Conservation (phyloP, 169 alveolate species). For the Eimeria tenella region DNA sequence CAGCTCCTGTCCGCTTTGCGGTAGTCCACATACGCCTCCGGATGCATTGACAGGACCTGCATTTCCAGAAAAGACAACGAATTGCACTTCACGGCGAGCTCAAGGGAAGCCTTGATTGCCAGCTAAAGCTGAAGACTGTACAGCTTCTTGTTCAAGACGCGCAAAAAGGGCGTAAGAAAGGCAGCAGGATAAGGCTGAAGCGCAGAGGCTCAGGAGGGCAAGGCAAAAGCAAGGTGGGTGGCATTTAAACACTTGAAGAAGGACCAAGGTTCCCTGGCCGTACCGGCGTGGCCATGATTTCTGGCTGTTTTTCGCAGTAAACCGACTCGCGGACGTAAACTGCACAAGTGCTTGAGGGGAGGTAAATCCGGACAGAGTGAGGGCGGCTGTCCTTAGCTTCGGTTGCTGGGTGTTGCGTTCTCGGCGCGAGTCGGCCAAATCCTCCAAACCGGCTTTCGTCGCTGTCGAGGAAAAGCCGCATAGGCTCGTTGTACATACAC, state of each 20-base stretch:
- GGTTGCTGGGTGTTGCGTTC: conserved; percentile 64
- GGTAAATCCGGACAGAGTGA: conserved; percentile 75
- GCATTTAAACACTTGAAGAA: too few relatives aligned
- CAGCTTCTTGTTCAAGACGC: too few relatives aligned
- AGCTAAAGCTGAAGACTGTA: too few relatives aligned
- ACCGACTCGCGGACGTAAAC: conserved; percentile 63
- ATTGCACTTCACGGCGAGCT: neutral
- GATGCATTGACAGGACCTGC: conserved; percentile 58
- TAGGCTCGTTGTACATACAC: conserved; percentile 80
- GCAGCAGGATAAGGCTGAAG: too few relatives aligned
- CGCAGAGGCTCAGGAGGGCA: too few relatives aligned
- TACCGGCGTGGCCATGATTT: conserved; percentile 28
- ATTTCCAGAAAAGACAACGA: neutral
- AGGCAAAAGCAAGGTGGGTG: too few relatives aligned
- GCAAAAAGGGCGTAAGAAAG: too few relatives aligned
- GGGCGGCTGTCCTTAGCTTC: conserved; percentile 71
- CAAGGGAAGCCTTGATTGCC: too few relatives aligned
- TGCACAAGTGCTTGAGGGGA: conserved; percentile 76
- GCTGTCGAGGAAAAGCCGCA: conserved; percentile 81
- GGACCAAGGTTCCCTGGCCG: neutral
- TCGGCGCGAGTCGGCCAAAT: conserved; percentile 76
- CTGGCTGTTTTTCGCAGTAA: conserved; percentile 37
- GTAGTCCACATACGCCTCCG: conserved; percentile 62
- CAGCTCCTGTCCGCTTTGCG: conserved; percentile 35
- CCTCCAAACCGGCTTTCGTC: conserved; percentile 86